Percentiles rank a stretch among this genome's conserved stretches.
phyloP scores from a whole-genome alignment of 208 protist species.

The Wallacemonas collosoma region DNA sequence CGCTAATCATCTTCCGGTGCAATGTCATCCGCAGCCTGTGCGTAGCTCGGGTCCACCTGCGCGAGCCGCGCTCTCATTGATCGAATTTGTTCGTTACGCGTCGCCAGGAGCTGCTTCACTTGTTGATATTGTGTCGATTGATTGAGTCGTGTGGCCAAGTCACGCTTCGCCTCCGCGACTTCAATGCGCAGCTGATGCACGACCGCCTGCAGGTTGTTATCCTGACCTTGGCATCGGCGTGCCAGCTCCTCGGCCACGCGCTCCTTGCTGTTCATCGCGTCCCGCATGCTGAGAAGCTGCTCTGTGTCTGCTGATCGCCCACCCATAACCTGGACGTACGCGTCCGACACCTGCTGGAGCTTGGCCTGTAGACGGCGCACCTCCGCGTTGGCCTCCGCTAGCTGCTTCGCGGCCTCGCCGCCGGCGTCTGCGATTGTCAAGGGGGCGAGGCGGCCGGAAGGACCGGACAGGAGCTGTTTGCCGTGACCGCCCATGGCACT shows the following conservation, averaged over 20 bases:
- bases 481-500: conserved; percentile 56
- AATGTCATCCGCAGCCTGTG: conserved; percentile 43
- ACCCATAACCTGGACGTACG: conserved; percentile 59
- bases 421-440: conserved; percentile 56
- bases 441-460: conserved; percentile 56
- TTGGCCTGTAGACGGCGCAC: conserved; percentile 63
- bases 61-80: conserved; percentile 45
- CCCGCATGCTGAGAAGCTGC: conserved; percentile 54
- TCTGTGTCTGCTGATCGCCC: conserved; percentile 45
- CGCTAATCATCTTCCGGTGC: conserved; percentile 57
- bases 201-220: conserved; percentile 31
- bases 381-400: conserved; percentile 73
- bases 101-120: conserved; percentile 63
- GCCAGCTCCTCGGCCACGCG: conserved; percentile 35
- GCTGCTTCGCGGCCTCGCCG: conserved; percentile 57
- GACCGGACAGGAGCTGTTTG: conserved; percentile 55
- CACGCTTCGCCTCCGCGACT: conserved; percentile 56
- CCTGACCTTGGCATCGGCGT: conserved; percentile 41
- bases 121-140: conserved; percentile 83
- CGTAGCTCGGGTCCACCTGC: conserved; percentile 46
- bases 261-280: conserved; percentile 52
- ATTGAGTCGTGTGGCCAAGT: conserved; percentile 63
- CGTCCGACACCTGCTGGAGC: conserved; percentile 63
- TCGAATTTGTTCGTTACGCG: conserved; percentile 66
- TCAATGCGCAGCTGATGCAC: conserved; percentile 55